Percentiles rank a stretch among this genome's conserved stretches.
phyloP scores from a whole-genome alignment of 306 rosid genomes.

The Fragaria nilgerrensis region DNA sequence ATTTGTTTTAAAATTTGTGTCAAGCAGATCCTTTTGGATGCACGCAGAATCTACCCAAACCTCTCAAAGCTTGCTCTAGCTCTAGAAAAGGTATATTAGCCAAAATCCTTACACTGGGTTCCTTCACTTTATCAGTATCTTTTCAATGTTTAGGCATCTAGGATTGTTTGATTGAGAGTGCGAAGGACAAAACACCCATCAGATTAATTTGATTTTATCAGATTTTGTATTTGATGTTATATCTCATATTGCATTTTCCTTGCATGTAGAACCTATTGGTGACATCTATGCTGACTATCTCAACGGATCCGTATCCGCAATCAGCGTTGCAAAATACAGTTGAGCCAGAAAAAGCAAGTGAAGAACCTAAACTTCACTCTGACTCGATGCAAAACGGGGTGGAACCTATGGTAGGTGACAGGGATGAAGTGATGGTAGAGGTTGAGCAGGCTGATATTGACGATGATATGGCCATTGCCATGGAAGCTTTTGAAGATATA shows the following conservation, averaged over 20 bases:
- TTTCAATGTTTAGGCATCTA: neutral
- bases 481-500: conserved; percentile 52
- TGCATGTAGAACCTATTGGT: conserved; percentile 74
- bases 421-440: conserved; percentile 75
- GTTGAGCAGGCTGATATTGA: conserved; percentile 49
- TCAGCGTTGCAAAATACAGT: conserved; percentile 34
- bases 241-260: conserved; percentile 10
- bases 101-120: neutral
- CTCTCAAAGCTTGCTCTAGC: conserved; percentile 93
- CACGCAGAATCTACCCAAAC: conserved; percentile 69
- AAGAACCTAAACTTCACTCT: conserved; percentile 46
- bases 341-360: conserved; percentile 42
- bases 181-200: neutral
- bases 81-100: conserved; percentile 73
- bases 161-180: neutral
- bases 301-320: conserved; percentile 50
- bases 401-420: conserved; percentile 50
- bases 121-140: neutral
- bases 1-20: conserved; percentile 13
- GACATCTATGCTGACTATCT: conserved; percentile 65
- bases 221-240: neutral
- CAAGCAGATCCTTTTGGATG: conserved; percentile 80
- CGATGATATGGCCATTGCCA: conserved; percentile 76
- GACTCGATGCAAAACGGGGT: conserved; percentile 53
- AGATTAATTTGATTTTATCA: neutral